These are phyloP conservation scores for Leccinum pachyderme DNA, from an alignment of 1,284 basidiomycete species.

Conservation along the genomic window DNA sequence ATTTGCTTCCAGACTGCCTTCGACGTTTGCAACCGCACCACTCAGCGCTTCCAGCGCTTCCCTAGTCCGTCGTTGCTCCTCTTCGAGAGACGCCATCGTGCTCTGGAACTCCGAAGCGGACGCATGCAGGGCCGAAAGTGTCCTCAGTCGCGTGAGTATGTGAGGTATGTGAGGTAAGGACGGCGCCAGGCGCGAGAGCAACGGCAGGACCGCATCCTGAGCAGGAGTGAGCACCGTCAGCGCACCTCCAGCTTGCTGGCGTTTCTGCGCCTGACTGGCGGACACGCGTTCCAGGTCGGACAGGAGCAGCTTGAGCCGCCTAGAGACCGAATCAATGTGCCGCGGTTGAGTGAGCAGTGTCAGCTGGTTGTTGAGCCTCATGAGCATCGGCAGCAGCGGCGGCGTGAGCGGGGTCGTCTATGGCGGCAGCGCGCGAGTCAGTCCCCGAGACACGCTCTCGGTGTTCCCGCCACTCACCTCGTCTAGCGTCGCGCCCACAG, in stretches of 20 bases:
- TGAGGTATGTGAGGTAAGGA: conserved; percentile 89
- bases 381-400: conserved; percentile 80
- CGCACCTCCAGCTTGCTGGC: conserved; percentile 42
- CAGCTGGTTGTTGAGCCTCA: conserved; percentile 82
- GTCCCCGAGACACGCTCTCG: not conserved
- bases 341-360: conserved; percentile 91
- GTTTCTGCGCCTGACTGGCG: conserved; percentile 28
- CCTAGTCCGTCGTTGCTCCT: conserved; percentile 61
- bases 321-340: conserved; percentile 94
- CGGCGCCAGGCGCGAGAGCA: conserved; percentile 83
- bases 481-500: conserved; percentile 66
- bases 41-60: conserved; percentile 68
- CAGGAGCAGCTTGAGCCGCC: conserved; percentile 88
- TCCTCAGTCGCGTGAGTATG: conserved; percentile 84
- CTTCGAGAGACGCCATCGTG: conserved; percentile 68
- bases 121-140: conserved; percentile 80
- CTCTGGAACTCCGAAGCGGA: conserved; percentile 78
- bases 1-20: conserved; percentile 77
- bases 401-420: conserved; percentile 60
- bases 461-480: conserved; percentile 52
- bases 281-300: conserved; percentile 90
- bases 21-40: conserved; percentile 67
- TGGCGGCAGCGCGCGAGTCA: conserved; percentile 6
- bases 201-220: conserved; percentile 68
- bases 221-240: conserved; percentile 43